Percentiles rank a stretch among this genome's conserved stretches.
Conservation (phyloP, 345 rosid species). For the Limnanthes douglasii region DNA sequence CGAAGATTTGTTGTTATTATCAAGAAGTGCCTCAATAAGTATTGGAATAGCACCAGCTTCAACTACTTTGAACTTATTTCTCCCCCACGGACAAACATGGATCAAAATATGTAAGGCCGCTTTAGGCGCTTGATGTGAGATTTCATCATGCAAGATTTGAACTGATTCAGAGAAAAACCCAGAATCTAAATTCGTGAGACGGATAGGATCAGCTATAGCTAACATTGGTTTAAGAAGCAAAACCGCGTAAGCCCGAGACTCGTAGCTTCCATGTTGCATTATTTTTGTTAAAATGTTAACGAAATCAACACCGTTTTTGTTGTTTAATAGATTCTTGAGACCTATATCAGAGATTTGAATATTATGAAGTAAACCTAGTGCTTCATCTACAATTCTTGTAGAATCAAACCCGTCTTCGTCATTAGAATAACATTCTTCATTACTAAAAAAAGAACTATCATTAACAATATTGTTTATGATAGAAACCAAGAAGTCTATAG, state of each 20-base stretch:
- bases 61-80: slow-evolving; percentile 53
- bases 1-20: slow-evolving; percentile 19
- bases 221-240: slow-evolving; percentile 21
- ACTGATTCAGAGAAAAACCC: slow-evolving; percentile 33
- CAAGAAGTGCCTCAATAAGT: slow-evolving; percentile 55
- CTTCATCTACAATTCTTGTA: slow-evolving; percentile 28
- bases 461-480: slow-evolving; percentile 16
- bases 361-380: slow-evolving; percentile 37
- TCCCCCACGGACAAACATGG: slow-evolving; percentile 40
- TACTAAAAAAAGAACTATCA: too few relatives aligned
- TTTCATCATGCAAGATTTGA: slow-evolving; percentile 29
- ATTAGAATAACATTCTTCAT: too few relatives aligned
- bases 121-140: slow-evolving; percentile 48
- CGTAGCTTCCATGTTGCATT: slow-evolving; percentile 29
- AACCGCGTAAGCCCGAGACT: slow-evolving; percentile 27
- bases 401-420: too few relatives aligned
- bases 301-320: slow-evolving; percentile 27
- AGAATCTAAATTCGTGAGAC: slow-evolving; percentile 18
- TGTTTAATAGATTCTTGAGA: slow-evolving; percentile 34
- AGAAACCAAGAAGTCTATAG: slow-evolving; percentile 43
- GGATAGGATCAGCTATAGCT: slow-evolving; percentile 45
- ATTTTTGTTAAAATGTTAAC: slow-evolving; percentile 27
- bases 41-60: slow-evolving; percentile 39
- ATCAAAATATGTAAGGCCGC: slow-evolving; percentile 36
- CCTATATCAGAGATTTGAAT: slow-evolving; percentile 49